These are phyloP conservation scores for Viola pubescens DNA, from an alignment of 441 rosid genomes.

Conservation along the genomic window DNA sequence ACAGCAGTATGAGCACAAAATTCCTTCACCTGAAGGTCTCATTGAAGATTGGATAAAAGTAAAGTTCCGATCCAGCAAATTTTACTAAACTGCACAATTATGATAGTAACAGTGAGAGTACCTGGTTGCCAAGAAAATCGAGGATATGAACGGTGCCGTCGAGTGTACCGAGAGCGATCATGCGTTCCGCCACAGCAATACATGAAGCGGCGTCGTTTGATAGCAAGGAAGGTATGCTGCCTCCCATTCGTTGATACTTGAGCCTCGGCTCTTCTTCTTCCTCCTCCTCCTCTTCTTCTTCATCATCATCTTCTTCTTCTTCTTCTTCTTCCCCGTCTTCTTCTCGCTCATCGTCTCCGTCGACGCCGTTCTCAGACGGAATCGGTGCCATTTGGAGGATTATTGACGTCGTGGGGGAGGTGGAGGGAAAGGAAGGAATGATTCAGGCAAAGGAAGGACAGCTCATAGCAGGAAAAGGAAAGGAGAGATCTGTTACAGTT, in stretches of 20 bases:
- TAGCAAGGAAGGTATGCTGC: conserved; percentile 73
- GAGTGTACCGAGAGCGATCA: conserved; percentile 96
- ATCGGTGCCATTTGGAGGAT: conserved; percentile 60
- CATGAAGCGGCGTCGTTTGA: conserved; percentile 88
- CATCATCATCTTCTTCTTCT: conserved; percentile 50
- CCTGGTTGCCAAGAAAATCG: conserved; percentile 98
- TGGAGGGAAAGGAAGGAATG: neutral
- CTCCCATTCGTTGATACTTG: conserved; percentile 96
- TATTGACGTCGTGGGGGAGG: conserved; percentile 10
- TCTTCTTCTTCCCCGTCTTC: conserved; percentile 57
- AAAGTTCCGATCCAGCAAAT: conserved; percentile 8
- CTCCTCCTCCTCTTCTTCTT: conserved; percentile 50
- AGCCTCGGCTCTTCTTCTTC: conserved; percentile 92
- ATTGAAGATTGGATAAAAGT: neutral
- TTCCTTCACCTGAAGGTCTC: conserved; percentile 62
- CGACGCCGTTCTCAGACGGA: conserved; percentile 87
- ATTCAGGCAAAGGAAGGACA: conserved; percentile 18
- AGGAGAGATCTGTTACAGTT: neutral
- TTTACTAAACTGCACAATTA: neutral
- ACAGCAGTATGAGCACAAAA: conserved; percentile 70
- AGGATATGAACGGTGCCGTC: conserved; percentile 87
- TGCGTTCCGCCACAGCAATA: conserved; percentile 81
- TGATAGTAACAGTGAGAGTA: neutral
- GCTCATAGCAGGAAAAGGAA: too few species aligned
- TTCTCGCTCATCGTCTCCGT: conserved; percentile 73